phyloP scores from a whole-genome alignment of 805 yeast species.

The Dipodascopsis tothii region DNA sequence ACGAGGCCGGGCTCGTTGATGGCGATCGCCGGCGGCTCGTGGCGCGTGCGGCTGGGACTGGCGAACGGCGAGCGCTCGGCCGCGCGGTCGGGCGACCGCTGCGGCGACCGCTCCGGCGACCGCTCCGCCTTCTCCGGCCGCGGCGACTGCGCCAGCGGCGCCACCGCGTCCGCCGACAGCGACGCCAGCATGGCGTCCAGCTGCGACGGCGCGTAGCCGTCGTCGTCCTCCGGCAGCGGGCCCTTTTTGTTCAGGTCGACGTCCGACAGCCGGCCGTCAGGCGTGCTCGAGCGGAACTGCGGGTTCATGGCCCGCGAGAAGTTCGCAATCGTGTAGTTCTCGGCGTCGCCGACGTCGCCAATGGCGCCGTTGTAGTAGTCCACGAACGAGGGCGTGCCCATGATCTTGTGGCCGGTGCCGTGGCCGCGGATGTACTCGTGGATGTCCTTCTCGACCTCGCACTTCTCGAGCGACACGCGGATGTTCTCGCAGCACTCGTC shows the following conservation, averaged over 20 bases:
- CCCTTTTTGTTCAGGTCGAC: neutral
- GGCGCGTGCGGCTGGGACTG: neutral
- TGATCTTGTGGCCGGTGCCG: constrained; percentile 59
- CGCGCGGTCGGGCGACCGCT: neutral
- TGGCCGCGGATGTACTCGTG: constrained; percentile 44
- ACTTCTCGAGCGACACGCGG: constrained; percentile 58
- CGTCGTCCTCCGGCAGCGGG: neutral
- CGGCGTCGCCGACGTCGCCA: constrained; percentile 24
- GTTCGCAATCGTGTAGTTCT: constrained; percentile 32
- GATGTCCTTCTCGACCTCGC: constrained; percentile 56
- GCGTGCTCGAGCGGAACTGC: constrained; percentile 15
- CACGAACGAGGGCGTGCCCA: constrained; percentile 47
- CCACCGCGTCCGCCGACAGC: constrained; percentile 1
- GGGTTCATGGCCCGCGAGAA: constrained; percentile 27
- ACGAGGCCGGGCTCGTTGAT: neutral
- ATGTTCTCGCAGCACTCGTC: constrained; percentile 68
- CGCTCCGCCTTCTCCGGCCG: neutral
- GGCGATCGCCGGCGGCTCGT: neutral
- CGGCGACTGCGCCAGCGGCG: neutral
- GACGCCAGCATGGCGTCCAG: constrained; percentile 13
- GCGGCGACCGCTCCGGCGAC: neutral
- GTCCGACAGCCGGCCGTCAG: neutral
- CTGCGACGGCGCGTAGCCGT: constrained; percentile 7
- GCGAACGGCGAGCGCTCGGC: neutral
- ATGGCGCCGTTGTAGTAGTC: constrained; percentile 47